Percentiles rank a stretch among this genome's conserved stretches.
phyloP scores from a whole-genome alignment of 2,329 filamentous ascomycete genomes.

The Cucurbitaria berberidis region DNA sequence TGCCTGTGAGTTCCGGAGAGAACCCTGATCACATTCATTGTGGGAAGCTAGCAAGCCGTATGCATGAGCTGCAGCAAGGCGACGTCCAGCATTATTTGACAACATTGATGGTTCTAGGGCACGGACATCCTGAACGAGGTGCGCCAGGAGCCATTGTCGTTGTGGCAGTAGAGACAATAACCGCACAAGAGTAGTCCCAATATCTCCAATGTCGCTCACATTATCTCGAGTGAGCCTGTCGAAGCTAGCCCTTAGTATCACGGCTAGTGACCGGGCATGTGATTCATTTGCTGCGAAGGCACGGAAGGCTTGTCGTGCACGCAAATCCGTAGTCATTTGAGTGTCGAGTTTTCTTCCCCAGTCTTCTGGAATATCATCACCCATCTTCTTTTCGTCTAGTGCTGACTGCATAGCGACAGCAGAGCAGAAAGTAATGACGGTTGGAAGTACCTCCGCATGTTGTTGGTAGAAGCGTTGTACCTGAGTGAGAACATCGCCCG shows the following conservation, averaged over 20 bases:
- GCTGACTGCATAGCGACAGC: slow-evolving; percentile 66
- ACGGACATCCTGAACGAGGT: slow-evolving; percentile 43
- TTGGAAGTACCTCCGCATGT: slow-evolving; percentile 63
- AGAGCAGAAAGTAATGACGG: slow-evolving; percentile 73
- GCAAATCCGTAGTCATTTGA: slow-evolving; percentile 71
- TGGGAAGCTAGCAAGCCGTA: slow-evolving; percentile 81
- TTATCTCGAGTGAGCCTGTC: slow-evolving; percentile 51
- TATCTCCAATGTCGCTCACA: slow-evolving; percentile 52
- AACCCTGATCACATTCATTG: slow-evolving; percentile 47
- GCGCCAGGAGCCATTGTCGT: slow-evolving; percentile 42
- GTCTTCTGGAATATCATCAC: slow-evolving; percentile 70
- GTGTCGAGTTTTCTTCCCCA: slow-evolving; percentile 84
- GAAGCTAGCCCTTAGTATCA: slow-evolving; percentile 55
- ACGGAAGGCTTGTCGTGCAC: slow-evolving; percentile 66
- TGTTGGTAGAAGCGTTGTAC: slow-evolving; percentile 42
- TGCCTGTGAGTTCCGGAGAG: slow-evolving; percentile 53
- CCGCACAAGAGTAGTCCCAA: slow-evolving; percentile 59
- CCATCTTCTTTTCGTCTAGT: slow-evolving; percentile 52
- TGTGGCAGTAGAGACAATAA: slow-evolving; percentile 63
- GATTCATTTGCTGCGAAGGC: slow-evolving; percentile 51
- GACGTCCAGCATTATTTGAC: slow-evolving; percentile 74
- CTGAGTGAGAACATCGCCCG: slow-evolving; percentile 32
- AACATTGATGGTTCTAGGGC: slow-evolving; percentile 66
- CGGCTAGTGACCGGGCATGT: slow-evolving; percentile 46
- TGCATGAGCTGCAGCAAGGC: slow-evolving; percentile 70